phyloP scores from a whole-genome alignment of 257 asterid genomes.

The Fraxinus americana region DNA sequence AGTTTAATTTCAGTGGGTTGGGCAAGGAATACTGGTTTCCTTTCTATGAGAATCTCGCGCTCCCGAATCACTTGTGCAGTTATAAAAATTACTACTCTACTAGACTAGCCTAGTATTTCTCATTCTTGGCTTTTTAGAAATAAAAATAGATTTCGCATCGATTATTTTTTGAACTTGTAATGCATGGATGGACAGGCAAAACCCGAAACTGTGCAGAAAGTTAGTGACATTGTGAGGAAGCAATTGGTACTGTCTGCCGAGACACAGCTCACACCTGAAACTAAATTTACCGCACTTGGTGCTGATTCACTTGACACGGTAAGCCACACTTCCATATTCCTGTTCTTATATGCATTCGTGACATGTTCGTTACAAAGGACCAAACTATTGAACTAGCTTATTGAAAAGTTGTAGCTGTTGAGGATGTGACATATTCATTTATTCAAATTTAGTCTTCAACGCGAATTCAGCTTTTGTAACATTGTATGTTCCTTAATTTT shows the following conservation, averaged over 20 bases:
- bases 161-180: not conserved
- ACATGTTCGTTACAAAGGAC: not conserved
- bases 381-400: not conserved
- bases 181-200: constrained; percentile 47
- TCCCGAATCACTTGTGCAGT: constrained; percentile 55
- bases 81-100: not conserved
- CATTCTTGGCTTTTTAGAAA: not conserved
- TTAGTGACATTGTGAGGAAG: constrained; percentile 60
- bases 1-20: constrained; percentile 44
- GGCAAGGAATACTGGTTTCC: constrained; percentile 38
- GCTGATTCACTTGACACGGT: constrained; percentile 90
- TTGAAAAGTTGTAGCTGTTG: not conserved
- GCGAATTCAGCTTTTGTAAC: too few relatives aligned
- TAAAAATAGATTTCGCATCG: not conserved
- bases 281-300: constrained; percentile 62
- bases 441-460: too few relatives aligned
- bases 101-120: not conserved
- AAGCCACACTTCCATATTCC: constrained; percentile 1
- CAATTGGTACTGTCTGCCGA: constrained; percentile 65
- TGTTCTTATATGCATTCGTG: not conserved
- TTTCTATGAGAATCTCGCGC: constrained; percentile 44
- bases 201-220: constrained; percentile 68
- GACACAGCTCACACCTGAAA: constrained; percentile 47
- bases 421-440: not conserved
- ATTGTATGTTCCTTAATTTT: too few relatives aligned